Conservation (phyloP, 1,139 yeast species). For the Blastobotrys apis region DNA sequence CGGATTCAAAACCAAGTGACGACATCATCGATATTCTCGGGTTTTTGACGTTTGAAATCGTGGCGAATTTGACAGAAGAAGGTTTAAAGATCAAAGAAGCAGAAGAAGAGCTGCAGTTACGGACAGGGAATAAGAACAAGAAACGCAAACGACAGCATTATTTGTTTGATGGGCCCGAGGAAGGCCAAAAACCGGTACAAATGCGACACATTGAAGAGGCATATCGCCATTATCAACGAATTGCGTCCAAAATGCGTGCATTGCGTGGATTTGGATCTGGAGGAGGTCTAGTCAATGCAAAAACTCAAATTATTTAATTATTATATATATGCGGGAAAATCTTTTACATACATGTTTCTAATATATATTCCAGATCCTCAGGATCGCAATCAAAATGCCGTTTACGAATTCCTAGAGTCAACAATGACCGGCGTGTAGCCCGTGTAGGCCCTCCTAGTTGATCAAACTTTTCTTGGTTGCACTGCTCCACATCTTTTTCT, state of each 20-base stretch:
- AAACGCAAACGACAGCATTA: constrained; percentile 47
- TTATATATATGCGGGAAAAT: background rate
- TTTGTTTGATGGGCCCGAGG: constrained; percentile 88
- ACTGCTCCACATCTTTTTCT: constrained; percentile 17
- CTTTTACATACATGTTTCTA: background rate
- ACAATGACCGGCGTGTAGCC: constrained; percentile 25
- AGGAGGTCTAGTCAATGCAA: constrained; percentile 53
- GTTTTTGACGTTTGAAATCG: constrained; percentile 92
- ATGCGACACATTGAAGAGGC: constrained; percentile 90
- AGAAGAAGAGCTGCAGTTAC: constrained; percentile 48
- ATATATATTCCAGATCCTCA: constrained; percentile 20
- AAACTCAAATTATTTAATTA: constrained; percentile 34
- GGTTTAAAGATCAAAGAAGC: constrained; percentile 76
- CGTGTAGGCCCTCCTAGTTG: constrained; percentile 14
- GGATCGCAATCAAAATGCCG: constrained; percentile 22
- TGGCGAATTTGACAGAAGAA: constrained; percentile 88
- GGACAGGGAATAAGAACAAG: constrained; percentile 29
- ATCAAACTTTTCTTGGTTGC: background rate
- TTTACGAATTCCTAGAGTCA: constrained; percentile 26
- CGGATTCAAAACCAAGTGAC: constrained; percentile 90
- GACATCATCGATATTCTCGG: constrained; percentile 96
- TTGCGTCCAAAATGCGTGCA: constrained; percentile 59
- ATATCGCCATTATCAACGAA: constrained; percentile 73
- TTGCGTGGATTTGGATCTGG: constrained; percentile 55
- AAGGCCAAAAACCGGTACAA: constrained; percentile 73